Evolutionary conservation across 768 basidiomycete species (phyloP).

Genomic region (Asterophora lycoperdoides): DNA sequence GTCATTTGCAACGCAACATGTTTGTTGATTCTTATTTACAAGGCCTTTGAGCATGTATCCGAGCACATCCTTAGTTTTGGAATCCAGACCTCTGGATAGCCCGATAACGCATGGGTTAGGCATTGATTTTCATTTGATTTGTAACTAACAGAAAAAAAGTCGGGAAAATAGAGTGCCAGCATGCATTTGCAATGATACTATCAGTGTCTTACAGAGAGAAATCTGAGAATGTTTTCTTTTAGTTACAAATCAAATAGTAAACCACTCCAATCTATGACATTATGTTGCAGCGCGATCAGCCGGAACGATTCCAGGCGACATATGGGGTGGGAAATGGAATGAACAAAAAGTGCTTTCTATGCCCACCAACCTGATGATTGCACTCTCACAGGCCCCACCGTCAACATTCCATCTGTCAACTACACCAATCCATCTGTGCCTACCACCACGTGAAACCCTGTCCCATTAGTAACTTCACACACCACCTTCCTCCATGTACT

Average conservation of each 20-base stretch:
- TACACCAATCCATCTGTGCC: no score
- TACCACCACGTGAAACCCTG: no score
- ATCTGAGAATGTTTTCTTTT: neutral
- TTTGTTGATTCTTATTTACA: neutral
- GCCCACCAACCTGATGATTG: no score
- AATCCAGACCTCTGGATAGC: neutral
- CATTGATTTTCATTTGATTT: neutral
- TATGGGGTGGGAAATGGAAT: no score
- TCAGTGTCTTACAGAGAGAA: neutral
- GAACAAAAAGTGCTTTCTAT: no score
- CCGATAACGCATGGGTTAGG: neutral
- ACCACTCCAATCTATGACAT: neutral
- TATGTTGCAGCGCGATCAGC: no score
- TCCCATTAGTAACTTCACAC: no score
- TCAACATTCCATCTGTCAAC: no score
- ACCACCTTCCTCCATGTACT: no score
- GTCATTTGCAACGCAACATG: neutral
- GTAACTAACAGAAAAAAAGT: no score
- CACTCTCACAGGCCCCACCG: no score
- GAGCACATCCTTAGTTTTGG: neutral
- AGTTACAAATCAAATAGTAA: neutral
- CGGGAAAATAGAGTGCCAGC: neutral
- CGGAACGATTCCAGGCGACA: no score
- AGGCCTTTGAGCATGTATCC: neutral
- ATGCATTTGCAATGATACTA: neutral